Base-by-base conservation (phyloP, 1,284 basidiomycete genomes). In the Butyriboletus appendiculatus region DNA sequence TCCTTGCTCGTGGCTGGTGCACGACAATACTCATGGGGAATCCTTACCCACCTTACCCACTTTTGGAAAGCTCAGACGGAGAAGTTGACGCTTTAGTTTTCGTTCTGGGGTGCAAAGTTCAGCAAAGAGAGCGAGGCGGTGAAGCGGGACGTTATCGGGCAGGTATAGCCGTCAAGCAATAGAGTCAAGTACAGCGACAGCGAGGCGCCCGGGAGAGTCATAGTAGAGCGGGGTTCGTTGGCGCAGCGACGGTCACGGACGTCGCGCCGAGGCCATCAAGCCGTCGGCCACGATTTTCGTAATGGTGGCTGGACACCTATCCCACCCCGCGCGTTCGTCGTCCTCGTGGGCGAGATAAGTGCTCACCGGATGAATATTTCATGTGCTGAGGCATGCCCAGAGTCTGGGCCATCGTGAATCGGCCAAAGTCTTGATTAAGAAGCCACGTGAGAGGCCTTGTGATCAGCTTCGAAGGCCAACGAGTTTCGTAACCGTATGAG, bases 271-370 rank as follows among this genome's bases (percentile, higher is more conserved):
- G 18, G 12, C 12, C 5, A 11, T n/a, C 26, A 15, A 28, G 8
- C 34, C 22, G 20, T 28, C 18, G n/a, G 18, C 12, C 2, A 24
- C 5, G 10, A 24, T 56, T 64, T 50, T 42, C 50, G 57, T 45
- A 45, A 35, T 35, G 32, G 58, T 11, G 26, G 33, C 30, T 24
- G 24, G 10, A 2, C 34, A 30, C 47, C 39, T 43, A 32, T 12
- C 7, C 24, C 3, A n/a, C 4, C n/a, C 8, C 5, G 16, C 24
- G 37, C 8, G 2, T 24, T 34, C 20, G 22, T 34, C n/a, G n/a
- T 45, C 8, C 35, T 10, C 32, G 3, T 18, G 16, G 9, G 24
- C 10, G 20, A 34, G 30, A 22, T 44, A 11, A 37, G 18, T n/a
- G 34, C 28, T 39, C 34, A 28, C 24, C 20, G 20, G 38, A 18